Evolutionary conservation across 2,329 filamentous ascomycete species (phyloP), one percentile per base, ranked within the genome.

Genomic region (Alternaria gaisen): DNA sequence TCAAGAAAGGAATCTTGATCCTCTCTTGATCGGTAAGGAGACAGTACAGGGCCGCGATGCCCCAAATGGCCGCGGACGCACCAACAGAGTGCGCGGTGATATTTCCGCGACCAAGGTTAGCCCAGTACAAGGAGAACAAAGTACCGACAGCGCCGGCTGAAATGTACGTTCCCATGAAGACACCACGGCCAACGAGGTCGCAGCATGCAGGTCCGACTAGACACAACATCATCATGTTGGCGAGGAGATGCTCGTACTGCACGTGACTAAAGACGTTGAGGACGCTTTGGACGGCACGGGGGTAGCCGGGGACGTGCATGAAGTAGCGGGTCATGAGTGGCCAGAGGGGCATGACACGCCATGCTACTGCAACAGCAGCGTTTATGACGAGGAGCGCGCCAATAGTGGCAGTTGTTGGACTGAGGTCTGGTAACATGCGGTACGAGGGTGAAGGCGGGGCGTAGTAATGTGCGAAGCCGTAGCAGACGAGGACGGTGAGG

Each of bases 261-360:
- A 90, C 86, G 80, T 95, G 92, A 20, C 88, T 91, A 80, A 93
- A 91, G 51, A 87, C 80, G 66, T 87, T 87, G 34, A 87, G 86
- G 28, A 94, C 71, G 63, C 91, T 77, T 64, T 86, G 85, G 20
- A 87, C 59, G 4, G 90, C 84, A 63, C 84, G 84, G 9, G 91
- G 90, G 53, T 88, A 88, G 7, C 87, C 75, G 11, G 75, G 76
- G 9, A 73, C 67, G 55, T 77, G 72, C 69, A 74, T 75, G 65
- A 77, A 75, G 80, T 90, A 90, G 64, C 83, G 86, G 79, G 92
- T 94, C 67, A 93, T 79, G 16, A 87, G 53, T 12, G 80, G 78
- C 89, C 90, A 94, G 30, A 88, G 69, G 1, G 87, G 86, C 47
- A 90, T 90, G 11, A 88, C 66, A 66, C 84, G 85, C 89, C 90